A percentile compares a stretch with the other conserved stretches of the same genome.
These are phyloP conservation scores for Hyaloscypha finlandica DNA, from an alignment of 495 filamentous ascomycete genomes.

Conservation along the genomic window DNA sequence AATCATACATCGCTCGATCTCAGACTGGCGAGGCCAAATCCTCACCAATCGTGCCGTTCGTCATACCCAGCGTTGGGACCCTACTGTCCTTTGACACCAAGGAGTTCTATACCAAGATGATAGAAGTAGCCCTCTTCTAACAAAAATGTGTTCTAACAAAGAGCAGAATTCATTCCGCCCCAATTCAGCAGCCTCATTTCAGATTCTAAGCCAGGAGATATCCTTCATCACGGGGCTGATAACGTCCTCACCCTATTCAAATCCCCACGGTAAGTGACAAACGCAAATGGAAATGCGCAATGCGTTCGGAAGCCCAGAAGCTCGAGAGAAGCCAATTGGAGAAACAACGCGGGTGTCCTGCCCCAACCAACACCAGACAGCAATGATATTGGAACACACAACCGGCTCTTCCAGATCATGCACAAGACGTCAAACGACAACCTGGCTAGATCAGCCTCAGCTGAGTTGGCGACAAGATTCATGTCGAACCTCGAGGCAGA, in stretches of 20 bases:
- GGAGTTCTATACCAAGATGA: too few relatives aligned
- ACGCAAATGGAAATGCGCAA: not conserved
- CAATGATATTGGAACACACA: not conserved
- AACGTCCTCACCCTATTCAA: not conserved
- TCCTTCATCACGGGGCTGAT: not conserved
- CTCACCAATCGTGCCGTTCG: too few relatives aligned
- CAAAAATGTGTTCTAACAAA: too few relatives aligned
- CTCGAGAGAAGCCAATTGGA: not conserved
- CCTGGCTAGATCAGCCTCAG: slow-evolving; percentile 17
- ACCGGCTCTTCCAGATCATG: slow-evolving; percentile 10
- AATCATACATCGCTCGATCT: too few relatives aligned
- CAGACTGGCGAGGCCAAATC: too few relatives aligned
- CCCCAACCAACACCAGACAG: not conserved
- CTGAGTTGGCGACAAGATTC: slow-evolving; percentile 8
- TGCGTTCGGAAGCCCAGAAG: not conserved
- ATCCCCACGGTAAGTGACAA: not conserved
- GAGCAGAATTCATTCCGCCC: too few relatives aligned
- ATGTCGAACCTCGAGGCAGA: slow-evolving; percentile 5
- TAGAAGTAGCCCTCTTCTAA: too few relatives aligned
- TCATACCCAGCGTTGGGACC: too few relatives aligned
- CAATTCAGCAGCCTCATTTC: too few relatives aligned
- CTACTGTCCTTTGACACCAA: too few relatives aligned
- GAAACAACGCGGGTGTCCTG: slow-evolving; percentile 7
- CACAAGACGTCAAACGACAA: slow-evolving; percentile 16
- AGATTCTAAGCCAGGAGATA: too few relatives aligned